Conservation (phyloP, 176 grass and related monocot species). For the Puya raimondii region DNA sequence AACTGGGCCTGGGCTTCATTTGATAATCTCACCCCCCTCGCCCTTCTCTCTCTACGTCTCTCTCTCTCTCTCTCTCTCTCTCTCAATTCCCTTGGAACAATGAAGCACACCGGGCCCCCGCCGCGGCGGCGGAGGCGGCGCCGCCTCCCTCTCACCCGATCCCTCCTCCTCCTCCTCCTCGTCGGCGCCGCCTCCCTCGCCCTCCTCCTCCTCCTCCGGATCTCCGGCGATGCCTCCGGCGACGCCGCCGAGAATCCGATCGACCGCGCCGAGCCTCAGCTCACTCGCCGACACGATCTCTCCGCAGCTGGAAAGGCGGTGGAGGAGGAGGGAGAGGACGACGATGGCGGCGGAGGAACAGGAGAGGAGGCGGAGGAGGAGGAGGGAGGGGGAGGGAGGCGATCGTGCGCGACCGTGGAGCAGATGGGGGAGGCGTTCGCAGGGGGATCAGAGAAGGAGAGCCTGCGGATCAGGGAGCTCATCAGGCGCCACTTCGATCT, state of each 20-base stretch:
- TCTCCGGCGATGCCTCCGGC: not conserved
- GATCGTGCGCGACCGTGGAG: constrained; percentile 71
- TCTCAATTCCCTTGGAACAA: too few species aligned
- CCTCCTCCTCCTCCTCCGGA: not conserved
- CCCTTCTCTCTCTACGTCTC: too few species aligned
- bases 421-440: constrained; percentile 57
- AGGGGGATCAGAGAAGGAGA: constrained; percentile 36
- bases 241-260: not conserved
- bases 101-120: too few species aligned
- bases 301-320: constrained; percentile 1
- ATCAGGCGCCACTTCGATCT: constrained; percentile 70
- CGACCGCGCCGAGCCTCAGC: not conserved
- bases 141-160: not conserved
- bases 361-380: not conserved
- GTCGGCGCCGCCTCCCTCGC: not conserved
- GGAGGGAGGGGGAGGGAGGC: constrained; percentile 1
- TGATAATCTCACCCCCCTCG: too few species aligned
- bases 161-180: not conserved
- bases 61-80: too few species aligned
- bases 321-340: constrained; percentile 2
- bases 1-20: too few species aligned
- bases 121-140: not conserved
- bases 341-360: not conserved
- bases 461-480: constrained; percentile 53
- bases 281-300: not conserved